phyloP scores from a whole-genome alignment of 2,329 filamentous ascomycete genomes.

The Fusarium abutilonis region DNA sequence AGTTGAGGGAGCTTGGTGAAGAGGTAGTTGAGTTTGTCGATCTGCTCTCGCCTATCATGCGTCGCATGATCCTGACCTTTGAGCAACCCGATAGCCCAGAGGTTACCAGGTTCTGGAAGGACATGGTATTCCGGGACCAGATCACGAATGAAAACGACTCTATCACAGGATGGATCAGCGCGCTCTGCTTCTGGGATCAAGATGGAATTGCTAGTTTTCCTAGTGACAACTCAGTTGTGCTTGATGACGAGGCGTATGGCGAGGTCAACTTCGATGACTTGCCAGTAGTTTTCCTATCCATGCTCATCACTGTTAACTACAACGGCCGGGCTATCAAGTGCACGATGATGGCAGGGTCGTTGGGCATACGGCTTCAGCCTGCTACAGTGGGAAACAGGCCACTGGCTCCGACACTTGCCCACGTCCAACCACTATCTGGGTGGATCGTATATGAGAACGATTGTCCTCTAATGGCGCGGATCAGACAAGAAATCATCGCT shows the following conservation, averaged over 20 bases:
- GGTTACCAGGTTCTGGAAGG: neutral
- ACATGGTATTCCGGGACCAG: neutral
- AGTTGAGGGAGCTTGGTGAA: slow-evolving; percentile 32
- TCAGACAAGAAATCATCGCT: neutral
- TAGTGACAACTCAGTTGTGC: rapidly evolving
- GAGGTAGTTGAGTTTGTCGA: neutral
- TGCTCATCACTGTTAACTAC: neutral
- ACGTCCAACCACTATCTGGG: neutral
- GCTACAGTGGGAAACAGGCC: neutral
- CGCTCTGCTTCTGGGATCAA: neutral
- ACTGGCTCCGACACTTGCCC: rapidly evolving
- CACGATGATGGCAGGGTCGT: neutral
- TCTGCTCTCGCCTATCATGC: neutral
- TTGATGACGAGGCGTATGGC: neutral
- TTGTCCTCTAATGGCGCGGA: neutral
- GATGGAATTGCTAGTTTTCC: no score
- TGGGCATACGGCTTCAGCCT: neutral
- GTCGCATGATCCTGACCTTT: neutral
- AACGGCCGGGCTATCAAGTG: rapidly evolving
- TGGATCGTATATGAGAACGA: neutral
- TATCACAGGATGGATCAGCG: neutral
- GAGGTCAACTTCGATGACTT: neutral
- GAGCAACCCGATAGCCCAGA: neutral
- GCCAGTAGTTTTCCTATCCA: neutral
- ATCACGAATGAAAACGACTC: neutral